Conservation (phyloP, 352 stramenopile species). For the Globisporangium nunn region DNA sequence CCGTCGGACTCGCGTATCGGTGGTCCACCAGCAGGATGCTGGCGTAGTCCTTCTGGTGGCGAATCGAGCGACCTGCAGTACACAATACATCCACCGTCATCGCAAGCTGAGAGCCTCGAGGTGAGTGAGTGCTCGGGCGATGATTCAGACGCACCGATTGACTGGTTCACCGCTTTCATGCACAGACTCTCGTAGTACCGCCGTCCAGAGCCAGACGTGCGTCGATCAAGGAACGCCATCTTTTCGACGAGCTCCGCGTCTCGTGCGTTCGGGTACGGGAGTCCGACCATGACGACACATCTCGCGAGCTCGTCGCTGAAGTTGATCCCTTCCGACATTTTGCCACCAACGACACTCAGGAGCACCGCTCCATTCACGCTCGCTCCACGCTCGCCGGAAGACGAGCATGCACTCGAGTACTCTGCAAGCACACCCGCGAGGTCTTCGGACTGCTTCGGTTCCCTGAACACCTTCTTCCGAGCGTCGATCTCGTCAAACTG, state of each 20-base stretch:
- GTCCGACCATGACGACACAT: conserved; percentile 96
- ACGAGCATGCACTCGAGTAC: conserved; percentile 73
- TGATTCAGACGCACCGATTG: conserved; percentile 77
- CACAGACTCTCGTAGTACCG: conserved; percentile 98
- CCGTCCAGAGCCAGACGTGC: conserved; percentile 49
- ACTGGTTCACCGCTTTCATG: conserved; percentile 99
- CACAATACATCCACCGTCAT: background rate
- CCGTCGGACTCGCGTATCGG: conserved; percentile 80
- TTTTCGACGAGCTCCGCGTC: conserved; percentile 97
- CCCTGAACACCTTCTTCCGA: conserved; percentile 91
- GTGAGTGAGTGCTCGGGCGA: too few species aligned
- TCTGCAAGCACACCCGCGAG: conserved; percentile 82
- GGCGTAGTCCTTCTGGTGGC: conserved; percentile 96
- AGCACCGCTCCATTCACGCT: conserved; percentile 69
- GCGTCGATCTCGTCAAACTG: conserved; percentile 78
- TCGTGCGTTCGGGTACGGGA: conserved; percentile 96
- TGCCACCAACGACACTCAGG: conserved; percentile 97
- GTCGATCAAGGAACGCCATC: conserved; percentile 90
- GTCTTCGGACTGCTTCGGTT: conserved; percentile 92
- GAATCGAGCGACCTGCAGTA: conserved; percentile 88
- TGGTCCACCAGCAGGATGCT: conserved; percentile 94
- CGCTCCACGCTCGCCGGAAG: background rate
- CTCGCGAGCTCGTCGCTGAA: conserved; percentile 97
- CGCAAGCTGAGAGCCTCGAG: too few species aligned
- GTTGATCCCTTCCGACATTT: conserved; percentile 99